Conservation (phyloP, 768 basidiomycete species). For the Pluteus cervinus region DNA sequence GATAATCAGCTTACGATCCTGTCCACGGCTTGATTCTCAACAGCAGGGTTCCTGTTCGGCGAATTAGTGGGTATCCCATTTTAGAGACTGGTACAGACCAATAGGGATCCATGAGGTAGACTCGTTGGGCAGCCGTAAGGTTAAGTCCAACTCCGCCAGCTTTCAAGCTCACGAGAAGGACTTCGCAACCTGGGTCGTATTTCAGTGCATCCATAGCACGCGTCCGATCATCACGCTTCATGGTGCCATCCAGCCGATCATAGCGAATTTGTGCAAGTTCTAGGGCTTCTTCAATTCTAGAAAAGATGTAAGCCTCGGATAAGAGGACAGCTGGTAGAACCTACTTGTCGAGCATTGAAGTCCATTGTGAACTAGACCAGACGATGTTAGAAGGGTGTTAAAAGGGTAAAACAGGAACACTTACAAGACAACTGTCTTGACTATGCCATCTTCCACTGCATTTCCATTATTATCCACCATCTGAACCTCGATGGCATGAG, state of each 20-base stretch:
- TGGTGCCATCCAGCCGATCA: conserved; percentile 92
- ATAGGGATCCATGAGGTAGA: conserved; percentile 96
- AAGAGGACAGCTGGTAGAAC: conserved; percentile 15
- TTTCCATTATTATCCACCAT: conserved; percentile 74
- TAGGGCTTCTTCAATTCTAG: conserved; percentile 84
- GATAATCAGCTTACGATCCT: conserved; percentile 66
- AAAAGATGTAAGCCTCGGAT: conserved; percentile 10
- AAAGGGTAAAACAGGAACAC: conserved; percentile 26
- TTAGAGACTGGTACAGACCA: conserved; percentile 46
- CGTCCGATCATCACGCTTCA: conserved; percentile 93
- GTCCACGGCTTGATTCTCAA: conserved; percentile 97
- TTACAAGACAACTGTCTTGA: conserved; percentile 96
- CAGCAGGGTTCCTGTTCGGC: conserved; percentile 79
- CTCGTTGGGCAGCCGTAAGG: conserved; percentile 88
- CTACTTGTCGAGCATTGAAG: conserved; percentile 87
- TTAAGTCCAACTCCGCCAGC: conserved; percentile 98
- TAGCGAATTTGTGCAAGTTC: conserved; percentile 79
- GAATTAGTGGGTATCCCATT: conserved; percentile 1
- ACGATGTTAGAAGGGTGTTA: conserved; percentile 10
- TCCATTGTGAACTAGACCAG: conserved; percentile 80
- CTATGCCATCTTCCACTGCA: conserved; percentile 57
- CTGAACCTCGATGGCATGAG: conserved; percentile 63
- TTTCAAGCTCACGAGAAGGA: conserved; percentile 91
- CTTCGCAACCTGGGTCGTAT: conserved; percentile 85
- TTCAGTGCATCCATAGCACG: conserved; percentile 91